Evolutionary conservation across 768 basidiomycete species (phyloP), one percentile per base, ranked within the genome.

Genomic region (Amanita pallidorosea): DNA sequence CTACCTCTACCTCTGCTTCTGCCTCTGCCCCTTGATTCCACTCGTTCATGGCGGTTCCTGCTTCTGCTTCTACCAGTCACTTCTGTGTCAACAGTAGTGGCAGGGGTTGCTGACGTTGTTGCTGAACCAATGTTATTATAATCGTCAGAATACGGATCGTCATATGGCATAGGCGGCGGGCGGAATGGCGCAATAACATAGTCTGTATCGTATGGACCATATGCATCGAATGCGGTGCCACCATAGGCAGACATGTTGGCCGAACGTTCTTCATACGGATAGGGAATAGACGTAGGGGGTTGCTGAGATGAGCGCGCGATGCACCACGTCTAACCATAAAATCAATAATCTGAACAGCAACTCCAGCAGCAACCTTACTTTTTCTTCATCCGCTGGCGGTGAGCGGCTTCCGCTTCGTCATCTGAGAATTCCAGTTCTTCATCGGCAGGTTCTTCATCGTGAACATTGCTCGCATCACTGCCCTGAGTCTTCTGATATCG

Each of bases 341-440:
- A 7, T 37, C 53, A n/a, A 42, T 27, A 53, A 7, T 52, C 43
- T 40, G 23, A 25, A 29, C 44, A 49, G 38, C 58, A 49, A 48
- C 48, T 23, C 1, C 47, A 33, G 29, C 7, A 48, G 37, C 17
- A 44, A 51, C 49, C 76, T 45, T 54, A 84, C 84, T 73, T 81
- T 57, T 73, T 71, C 59, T 84, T 87, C 42, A 76, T 59, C 45
- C 69, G 69, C 47, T 76, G 70, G 67, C 77, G 88, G 61, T 83
- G 76, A 25, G 80, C 81, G 15, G 80, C 79, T 64, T 98, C 95
- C 49, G 83, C 76, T 63, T 98, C 95, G 57, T 98, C 95, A 56
- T 98, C 95, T 3, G 88, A 92, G 66, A 94, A 98, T 62, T 98
- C 95, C 27, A 89, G 60, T 61, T 97, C 95, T 50, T 90, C 79